Base-by-base conservation (phyloP, 306 rosid species). In the Citrullus mucosospermus region DNA sequence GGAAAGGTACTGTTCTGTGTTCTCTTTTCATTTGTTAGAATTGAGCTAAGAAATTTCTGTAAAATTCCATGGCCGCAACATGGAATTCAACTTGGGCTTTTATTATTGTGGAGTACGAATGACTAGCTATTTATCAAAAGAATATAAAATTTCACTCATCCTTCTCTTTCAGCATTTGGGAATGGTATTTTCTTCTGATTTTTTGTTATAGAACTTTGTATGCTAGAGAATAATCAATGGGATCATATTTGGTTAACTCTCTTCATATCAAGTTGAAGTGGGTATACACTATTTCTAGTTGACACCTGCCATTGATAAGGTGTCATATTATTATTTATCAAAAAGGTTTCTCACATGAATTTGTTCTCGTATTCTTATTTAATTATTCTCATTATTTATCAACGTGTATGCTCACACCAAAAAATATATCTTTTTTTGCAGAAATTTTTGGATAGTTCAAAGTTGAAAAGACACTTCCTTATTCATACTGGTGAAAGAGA, bases 381-480 rank as follows among this genome's bases (percentile, higher is more conserved):
- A 28, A 41, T 77, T 17, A 41, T 41, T 30, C 1, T 59, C 16
- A 57, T 76, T 34, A n/a, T 34, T 16, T 41, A 28, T 59, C 17
- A 41, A 41, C 10, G 4, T 60, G 38, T 57, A 57, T 59, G 67
- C 30, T 53, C 51, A 76, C 32, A 54, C 79, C 32, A 56, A n/a
- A 63, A 30, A 63, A 43, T 72, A 39, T 82, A 54, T 81, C 71
- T 32, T 84, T 55, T 89, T 81, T 76, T 78, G 87, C 97, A 95
- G 99, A 95, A 95, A 92, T 95, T 92, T 88, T 85, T 95, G 88
- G 99, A 95, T 80, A 92, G 99, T 85, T 95, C 99, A 61, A 95
- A 95, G 91, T 78, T 95, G 93, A 92, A 92, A 89, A 88, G 98
- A 67, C 98, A 95, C 87, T 91, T 90, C 82, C 93, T 91, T 81